phyloP scores from a whole-genome alignment of 2,329 filamentous ascomycete genomes.

The Verticillium zaregamsianum region DNA sequence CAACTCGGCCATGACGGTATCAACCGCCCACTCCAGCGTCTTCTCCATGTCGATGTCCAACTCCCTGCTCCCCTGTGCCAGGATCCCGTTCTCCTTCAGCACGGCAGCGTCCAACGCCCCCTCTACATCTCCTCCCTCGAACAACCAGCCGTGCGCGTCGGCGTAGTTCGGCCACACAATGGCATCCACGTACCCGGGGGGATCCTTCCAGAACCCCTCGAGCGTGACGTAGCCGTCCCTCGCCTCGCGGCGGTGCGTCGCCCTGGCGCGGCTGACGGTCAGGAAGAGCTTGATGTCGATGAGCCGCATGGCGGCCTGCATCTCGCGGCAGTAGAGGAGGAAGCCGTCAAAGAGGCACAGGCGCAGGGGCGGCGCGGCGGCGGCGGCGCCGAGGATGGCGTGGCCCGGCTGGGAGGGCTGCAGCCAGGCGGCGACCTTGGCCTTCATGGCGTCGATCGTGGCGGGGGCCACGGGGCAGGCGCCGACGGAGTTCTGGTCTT shows the following conservation, averaged over 20 bases:
- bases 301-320: conserved; percentile 51
- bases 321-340: conserved; percentile 64
- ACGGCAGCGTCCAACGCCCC: conserved; percentile 44
- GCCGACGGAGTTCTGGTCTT: conserved; percentile 61
- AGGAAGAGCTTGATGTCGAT: conserved; percentile 79
- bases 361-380: conserved; percentile 23
- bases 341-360: conserved; percentile 86
- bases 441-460: conserved; percentile 40
- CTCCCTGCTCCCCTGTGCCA: conserved; percentile 41
- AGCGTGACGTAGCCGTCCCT: conserved; percentile 74
- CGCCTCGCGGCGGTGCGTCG: conserved; percentile 62
- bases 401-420: conserved; percentile 39
- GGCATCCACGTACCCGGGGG: conserved; percentile 87
- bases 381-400: conserved; percentile 19
- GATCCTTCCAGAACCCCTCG: conserved; percentile 93
- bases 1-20: conserved; percentile 49
- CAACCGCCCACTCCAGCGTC: conserved; percentile 66
- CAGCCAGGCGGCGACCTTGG: conserved; percentile 44
- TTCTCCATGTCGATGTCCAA: conserved; percentile 56
- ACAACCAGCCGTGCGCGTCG: conserved; percentile 75
- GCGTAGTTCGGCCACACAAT: conserved; percentile 97
- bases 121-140: conserved; percentile 65
- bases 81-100: conserved; percentile 38
- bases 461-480: conserved; percentile 45
- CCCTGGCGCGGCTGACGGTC: conserved; percentile 59